phyloP scores from a whole-genome alignment of 2,329 filamentous ascomycete species.

The Fusarium begoniae region DNA sequence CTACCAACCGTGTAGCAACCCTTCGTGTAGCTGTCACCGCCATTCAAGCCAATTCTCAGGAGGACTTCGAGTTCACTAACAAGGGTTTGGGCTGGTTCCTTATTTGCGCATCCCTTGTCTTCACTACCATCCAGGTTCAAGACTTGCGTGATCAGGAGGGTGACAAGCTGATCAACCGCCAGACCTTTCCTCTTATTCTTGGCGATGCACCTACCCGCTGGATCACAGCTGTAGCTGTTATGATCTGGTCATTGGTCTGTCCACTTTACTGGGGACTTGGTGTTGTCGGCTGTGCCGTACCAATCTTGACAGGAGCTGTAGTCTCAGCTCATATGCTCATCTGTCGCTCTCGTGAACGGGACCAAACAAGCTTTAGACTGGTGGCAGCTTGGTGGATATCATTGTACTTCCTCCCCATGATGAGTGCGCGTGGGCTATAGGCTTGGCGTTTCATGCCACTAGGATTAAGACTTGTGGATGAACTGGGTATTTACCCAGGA shows the following conservation, averaged over 20 bases:
- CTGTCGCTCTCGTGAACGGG: conserved; percentile 1
- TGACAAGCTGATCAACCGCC: conserved; percentile 34
- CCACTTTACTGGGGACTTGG: conserved; percentile 28
- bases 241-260: conserved; percentile 32
- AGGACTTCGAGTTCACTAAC: conserved; percentile 19
- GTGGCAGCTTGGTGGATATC: conserved; percentile 34
- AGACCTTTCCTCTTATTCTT: conserved; percentile 36
- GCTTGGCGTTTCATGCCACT: neutral
- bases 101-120: conserved; percentile 31
- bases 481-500: too few relatives aligned
- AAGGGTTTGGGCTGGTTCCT: conserved; percentile 32
- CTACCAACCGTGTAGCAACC: conserved; percentile 33
- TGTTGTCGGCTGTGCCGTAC: neutral
- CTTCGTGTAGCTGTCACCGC: conserved; percentile 20
- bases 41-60: neutral
- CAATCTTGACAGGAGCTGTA: neutral
- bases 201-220: conserved; percentile 34
- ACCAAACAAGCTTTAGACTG: conserved; percentile 28
- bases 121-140: conserved; percentile 41
- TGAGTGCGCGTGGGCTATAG: conserved; percentile 12
- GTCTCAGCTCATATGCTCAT: conserved; percentile 31
- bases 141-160: conserved; percentile 40
- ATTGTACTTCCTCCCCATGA: conserved; percentile 29
- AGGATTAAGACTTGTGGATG: neutral
- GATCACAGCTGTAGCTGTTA: conserved; percentile 24